These are phyloP conservation scores for Neurospora sp. DNA, from an alignment of 2,329 filamentous ascomycete species.

Conservation along the genomic window DNA sequence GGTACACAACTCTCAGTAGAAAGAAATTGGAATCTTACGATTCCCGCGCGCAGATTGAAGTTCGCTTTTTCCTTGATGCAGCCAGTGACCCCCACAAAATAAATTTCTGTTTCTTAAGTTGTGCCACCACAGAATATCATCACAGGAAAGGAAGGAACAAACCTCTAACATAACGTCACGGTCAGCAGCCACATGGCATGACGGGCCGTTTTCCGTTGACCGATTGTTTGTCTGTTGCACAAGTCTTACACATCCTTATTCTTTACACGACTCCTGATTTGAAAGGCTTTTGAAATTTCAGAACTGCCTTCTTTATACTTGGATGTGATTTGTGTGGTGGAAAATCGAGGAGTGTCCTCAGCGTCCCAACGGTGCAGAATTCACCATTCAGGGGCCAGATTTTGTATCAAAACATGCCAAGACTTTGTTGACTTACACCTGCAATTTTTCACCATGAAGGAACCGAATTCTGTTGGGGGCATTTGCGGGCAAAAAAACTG, in stretches of 20 bases:
- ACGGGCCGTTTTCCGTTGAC: background rate
- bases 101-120: no score
- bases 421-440: background rate
- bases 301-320: no score
- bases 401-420: background rate
- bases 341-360: background rate
- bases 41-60: background rate
- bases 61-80: background rate
- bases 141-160: background rate
- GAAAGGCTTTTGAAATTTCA: no score
- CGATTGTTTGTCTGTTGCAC: background rate
- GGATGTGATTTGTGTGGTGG: background rate
- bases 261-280: background rate
- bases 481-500: no score
- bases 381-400: background rate
- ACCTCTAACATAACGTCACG: background rate
- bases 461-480: no score
- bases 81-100: background rate
- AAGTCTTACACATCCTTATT: background rate
- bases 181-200: background rate
- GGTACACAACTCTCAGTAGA: background rate
- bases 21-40: background rate
- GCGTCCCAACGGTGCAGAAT: background rate
- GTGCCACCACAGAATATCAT: background rate
- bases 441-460: background rate